phyloP scores from a whole-genome alignment of 805 yeast genomes.

The Metschnikowia lunata region DNA sequence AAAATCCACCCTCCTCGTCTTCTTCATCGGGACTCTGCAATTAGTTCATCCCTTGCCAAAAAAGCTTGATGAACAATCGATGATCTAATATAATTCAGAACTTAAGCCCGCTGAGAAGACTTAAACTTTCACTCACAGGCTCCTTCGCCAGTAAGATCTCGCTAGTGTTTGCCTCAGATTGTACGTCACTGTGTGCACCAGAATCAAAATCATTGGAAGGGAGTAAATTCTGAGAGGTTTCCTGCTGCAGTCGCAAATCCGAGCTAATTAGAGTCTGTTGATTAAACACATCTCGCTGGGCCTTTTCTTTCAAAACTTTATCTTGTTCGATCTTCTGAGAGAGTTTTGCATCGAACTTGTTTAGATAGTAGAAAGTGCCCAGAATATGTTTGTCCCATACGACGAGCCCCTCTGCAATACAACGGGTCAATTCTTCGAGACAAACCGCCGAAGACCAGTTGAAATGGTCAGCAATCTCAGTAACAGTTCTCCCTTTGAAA shows the following conservation, averaged over 20 bases:
- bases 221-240: slow-evolving; percentile 6
- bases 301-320: slow-evolving; percentile 1
- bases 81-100: background rate
- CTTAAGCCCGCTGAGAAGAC: slow-evolving; percentile 10
- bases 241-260: slow-evolving; percentile 5
- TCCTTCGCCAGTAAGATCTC: background rate
- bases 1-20: too few species aligned
- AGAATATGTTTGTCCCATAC: slow-evolving; percentile 65
- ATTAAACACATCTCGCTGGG: slow-evolving; percentile 6
- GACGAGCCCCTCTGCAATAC: slow-evolving; percentile 52
- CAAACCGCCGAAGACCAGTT: slow-evolving; percentile 67
- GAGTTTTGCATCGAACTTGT: slow-evolving; percentile 22
- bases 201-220: slow-evolving; percentile 9
- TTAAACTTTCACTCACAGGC: slow-evolving; percentile 7
- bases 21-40: background rate
- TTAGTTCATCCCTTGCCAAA: background rate
- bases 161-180: background rate
- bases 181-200: slow-evolving; percentile 1
- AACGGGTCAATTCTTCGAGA: slow-evolving; percentile 56
- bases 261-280: slow-evolving; percentile 12
- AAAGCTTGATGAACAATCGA: background rate
- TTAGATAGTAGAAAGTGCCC: slow-evolving; percentile 61
- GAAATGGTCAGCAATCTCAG: slow-evolving; percentile 45
- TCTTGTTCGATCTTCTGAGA: slow-evolving; percentile 8
- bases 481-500: slow-evolving; percentile 33